These are phyloP conservation scores for Allomyces arbusculus DNA, from an alignment of 192 early-diverging fungal genomes.

Conservation along the genomic window DNA sequence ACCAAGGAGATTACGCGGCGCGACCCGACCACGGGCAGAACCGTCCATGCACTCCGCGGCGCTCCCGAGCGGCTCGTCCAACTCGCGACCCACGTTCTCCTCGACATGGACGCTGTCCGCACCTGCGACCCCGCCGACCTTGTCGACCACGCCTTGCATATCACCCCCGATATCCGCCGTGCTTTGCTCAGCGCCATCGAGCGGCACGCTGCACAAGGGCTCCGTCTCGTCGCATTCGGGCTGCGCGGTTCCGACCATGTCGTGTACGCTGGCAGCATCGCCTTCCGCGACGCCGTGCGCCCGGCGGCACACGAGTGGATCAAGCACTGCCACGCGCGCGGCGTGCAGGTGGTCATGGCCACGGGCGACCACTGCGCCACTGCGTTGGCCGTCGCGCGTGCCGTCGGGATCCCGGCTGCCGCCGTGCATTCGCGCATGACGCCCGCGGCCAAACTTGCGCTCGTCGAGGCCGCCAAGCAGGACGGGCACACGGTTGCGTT, in stretches of 20 bases:
- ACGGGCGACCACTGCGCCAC: neutral
- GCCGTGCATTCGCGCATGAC: neutral
- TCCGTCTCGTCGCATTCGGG: neutral
- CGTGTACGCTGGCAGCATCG: neutral
- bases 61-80: neutral
- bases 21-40: too few relatives aligned
- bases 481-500: neutral
- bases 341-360: neutral
- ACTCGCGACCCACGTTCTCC: too few relatives aligned
- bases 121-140: too few relatives aligned
- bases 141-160: neutral
- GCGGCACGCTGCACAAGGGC: neutral
- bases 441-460: neutral
- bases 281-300: neutral
- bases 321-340: neutral
- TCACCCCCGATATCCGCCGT: neutral
- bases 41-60: neutral
- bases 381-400: neutral
- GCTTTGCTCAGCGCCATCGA: neutral
- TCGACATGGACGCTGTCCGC: too few relatives aligned
- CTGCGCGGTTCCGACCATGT: neutral
- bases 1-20: too few relatives aligned
- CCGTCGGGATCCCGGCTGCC: neutral
- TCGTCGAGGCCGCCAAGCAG: neutral
- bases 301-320: neutral